A percentile compares a stretch with the other conserved stretches of the same genome.
Conservation (phyloP, 768 basidiomycete genomes). For the Termitomyces sp. region DNA sequence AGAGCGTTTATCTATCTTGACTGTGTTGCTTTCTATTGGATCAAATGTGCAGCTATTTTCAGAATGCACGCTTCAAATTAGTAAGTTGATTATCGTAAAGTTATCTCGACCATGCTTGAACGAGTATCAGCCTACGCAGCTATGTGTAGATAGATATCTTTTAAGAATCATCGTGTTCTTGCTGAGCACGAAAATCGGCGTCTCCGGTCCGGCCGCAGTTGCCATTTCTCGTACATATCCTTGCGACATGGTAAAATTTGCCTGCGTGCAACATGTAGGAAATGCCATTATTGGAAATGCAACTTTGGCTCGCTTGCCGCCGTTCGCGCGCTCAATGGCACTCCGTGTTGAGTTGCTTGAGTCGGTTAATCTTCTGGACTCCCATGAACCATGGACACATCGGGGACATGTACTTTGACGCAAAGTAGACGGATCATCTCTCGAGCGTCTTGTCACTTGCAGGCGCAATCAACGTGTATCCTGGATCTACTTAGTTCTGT, state of each 20-base stretch:
- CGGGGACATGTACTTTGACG: background rate
- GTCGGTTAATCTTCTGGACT: background rate
- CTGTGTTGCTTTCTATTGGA: background rate
- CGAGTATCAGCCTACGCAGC: background rate
- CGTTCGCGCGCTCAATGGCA: background rate
- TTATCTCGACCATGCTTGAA: background rate
- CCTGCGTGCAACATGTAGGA: background rate
- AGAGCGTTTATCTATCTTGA: background rate
- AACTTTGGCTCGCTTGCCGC: background rate
- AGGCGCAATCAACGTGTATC: conserved; percentile 11
- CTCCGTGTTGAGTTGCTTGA: background rate
- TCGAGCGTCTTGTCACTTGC: conserved; percentile 18
- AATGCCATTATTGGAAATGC: background rate
- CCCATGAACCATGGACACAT: conserved; percentile 8
- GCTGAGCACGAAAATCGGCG: conserved; percentile 1
- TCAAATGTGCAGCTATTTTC: background rate
- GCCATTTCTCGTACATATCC: conserved; percentile 5
- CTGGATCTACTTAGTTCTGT: background rate
- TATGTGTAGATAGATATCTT: conserved; percentile 10
- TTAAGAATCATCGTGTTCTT: conserved; percentile 4
- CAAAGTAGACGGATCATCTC: conserved; percentile 5
- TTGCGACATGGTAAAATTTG: conserved; percentile 2
- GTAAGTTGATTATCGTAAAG: background rate
- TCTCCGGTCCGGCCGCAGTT: conserved; percentile 10
- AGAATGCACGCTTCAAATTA: background rate